phyloP scores from a whole-genome alignment of 306 rosid species.

The Sesbania bispinosa region DNA sequence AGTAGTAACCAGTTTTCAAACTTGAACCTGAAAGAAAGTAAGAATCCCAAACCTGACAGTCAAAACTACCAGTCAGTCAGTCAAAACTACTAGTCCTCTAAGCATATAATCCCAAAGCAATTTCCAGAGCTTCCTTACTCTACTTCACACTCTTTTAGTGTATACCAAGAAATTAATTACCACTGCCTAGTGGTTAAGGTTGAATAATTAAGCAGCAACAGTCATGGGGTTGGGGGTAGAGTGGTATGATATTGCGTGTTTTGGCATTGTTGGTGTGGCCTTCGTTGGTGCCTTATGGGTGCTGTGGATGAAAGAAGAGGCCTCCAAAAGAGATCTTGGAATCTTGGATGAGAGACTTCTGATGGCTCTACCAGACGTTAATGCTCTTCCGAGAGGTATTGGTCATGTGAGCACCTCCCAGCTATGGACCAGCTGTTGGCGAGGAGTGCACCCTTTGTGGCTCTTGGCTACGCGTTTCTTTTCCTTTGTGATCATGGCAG shows the following conservation, averaged over 20 bases:
- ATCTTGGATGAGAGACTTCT: constrained; percentile 47
- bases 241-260: constrained; percentile 76
- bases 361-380: constrained; percentile 33
- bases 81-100: constrained; percentile 43
- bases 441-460: constrained; percentile 55
- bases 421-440: constrained; percentile 72
- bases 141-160: neutral
- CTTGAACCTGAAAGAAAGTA: neutral
- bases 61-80: too few relatives aligned
- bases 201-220: neutral
- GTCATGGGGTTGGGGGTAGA: constrained; percentile 48
- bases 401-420: constrained; percentile 43
- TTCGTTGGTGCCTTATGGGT: constrained; percentile 45
- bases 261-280: constrained; percentile 50
- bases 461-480: constrained; percentile 48
- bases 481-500: constrained; percentile 40
- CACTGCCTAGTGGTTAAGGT: neutral
- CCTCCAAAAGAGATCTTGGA: constrained; percentile 24
- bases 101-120: constrained; percentile 7
- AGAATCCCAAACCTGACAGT: constrained; percentile 39
- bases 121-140: neutral
- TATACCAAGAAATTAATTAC: neutral
- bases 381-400: constrained; percentile 28
- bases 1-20: neutral
- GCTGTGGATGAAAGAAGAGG: constrained; percentile 46